Base-by-base conservation (phyloP, 2,329 filamentous ascomycete genomes). In the Stachybotrys elegans region DNA sequence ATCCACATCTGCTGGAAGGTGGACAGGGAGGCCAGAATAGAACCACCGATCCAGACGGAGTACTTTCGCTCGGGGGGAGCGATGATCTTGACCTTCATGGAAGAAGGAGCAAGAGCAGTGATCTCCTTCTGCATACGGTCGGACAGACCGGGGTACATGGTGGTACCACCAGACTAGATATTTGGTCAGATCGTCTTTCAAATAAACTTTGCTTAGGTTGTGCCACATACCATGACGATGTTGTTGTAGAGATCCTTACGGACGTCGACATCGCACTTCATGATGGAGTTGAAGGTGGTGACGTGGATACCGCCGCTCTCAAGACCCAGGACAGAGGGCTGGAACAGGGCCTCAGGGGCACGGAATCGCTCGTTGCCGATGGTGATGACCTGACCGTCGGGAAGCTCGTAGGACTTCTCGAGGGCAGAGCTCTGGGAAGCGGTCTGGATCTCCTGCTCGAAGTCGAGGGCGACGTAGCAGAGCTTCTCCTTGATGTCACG, bases 1-100 rank as follows among this genome's bases (percentile, higher is more conserved):
- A 98, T 97, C 93, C 93, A 98, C 93, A 98, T 98, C 81, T 98
- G 93, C 83, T 98, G 93, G 92, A 98, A 98, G 75, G 93, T 98
- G 61, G 93, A 98, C 66, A 98, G 88, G 56, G 93, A 98, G 63
- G 93, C 93, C 68, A 98, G 79, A 78, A 98, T 98, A 74, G 93
- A 98, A 84, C 93, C 93, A 93, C 93, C 93, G 73, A 98, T 98
- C 93, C 93, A 98, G 82, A 98, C 93, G 55, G 93, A 97, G 89
- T 98, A 98, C 84, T 98, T 98, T 78, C 93, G 89, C 88, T 98
- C 93, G 60, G 93, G 93, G 63, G 93, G 93, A 78, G 93, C 93
- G 71, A 98, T 97, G 78, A 98, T 97, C 88, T 97, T 97, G 84
- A 98, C 92, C 89, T 97, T 97, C 93, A 98, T 97, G 68, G 91